A percentile compares a stretch with the other conserved stretches of the same genome.
These are phyloP conservation scores for Bretschneidera sinensis DNA, from an alignment of 345 rosid species.

Conservation along the genomic window DNA sequence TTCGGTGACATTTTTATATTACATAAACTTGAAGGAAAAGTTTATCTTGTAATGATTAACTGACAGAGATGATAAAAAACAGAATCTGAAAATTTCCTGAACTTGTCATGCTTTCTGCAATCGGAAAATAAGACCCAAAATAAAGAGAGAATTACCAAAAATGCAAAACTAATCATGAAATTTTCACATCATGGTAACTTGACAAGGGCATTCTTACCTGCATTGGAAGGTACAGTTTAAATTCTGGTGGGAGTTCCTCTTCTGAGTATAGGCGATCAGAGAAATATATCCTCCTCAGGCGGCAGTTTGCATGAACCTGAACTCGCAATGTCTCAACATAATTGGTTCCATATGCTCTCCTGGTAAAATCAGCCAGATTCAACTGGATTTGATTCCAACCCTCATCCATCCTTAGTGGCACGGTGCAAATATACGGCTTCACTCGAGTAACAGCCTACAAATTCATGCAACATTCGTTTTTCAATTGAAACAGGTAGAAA, in stretches of 20 bases:
- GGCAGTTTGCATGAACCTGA: constrained; percentile 96
- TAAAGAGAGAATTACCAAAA: constrained; percentile 2
- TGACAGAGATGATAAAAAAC: not conserved
- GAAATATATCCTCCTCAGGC: constrained; percentile 84
- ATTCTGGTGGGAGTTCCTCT: constrained; percentile 97
- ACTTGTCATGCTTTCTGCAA: constrained; percentile 51
- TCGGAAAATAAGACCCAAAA: not conserved
- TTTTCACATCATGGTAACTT: not conserved
- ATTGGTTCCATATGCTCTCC: constrained; percentile 95
- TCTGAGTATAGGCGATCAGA: constrained; percentile 91
- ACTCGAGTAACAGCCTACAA: constrained; percentile 82
- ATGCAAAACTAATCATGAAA: not conserved
- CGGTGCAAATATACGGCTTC: constrained; percentile 91
- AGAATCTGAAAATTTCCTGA: not conserved
- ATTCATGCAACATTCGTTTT: not conserved
- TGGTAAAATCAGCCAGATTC: constrained; percentile 84
- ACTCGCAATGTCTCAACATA: constrained; percentile 90
- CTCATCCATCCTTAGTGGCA: constrained; percentile 93
- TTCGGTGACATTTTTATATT: not conserved
- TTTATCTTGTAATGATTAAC: not conserved
- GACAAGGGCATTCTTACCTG: constrained; percentile 43
- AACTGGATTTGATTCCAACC: constrained; percentile 98
- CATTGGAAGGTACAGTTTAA: constrained; percentile 87
- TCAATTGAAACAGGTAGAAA: not conserved
- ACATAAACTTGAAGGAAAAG: too few relatives aligned